Percentiles rank a stretch among this genome's conserved stretches.
phyloP scores from a whole-genome alignment of 495 filamentous ascomycete genomes.

The Penicillium tannophilum region DNA sequence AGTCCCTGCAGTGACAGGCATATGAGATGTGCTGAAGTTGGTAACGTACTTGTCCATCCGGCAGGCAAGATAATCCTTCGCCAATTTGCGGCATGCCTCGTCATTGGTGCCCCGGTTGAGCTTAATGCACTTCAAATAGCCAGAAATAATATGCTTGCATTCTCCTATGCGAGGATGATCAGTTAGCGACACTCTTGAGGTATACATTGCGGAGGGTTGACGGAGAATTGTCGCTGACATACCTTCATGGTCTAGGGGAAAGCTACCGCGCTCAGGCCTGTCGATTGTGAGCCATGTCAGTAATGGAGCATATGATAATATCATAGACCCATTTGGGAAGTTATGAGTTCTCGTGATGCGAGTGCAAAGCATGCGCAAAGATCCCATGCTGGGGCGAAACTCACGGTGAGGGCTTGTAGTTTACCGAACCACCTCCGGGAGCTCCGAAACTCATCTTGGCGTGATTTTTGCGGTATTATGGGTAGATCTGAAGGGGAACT shows the following conservation, averaged over 20 bases:
- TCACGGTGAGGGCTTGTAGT: slow-evolving; percentile 76
- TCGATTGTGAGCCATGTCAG: neutral
- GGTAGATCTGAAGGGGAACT: neutral
- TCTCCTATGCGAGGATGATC: slow-evolving; percentile 62
- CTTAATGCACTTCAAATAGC: slow-evolving; percentile 84
- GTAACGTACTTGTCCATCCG: slow-evolving; percentile 85
- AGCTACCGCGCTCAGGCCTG: slow-evolving; percentile 92
- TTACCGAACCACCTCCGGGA: slow-evolving; percentile 70
- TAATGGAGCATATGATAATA: neutral
- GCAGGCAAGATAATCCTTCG: slow-evolving; percentile 85
- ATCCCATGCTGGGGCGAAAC: slow-evolving; percentile 30
- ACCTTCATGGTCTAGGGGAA: slow-evolving; percentile 96
- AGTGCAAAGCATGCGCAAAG: neutral
- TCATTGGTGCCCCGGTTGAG: slow-evolving; percentile 80
- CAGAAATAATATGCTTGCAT: slow-evolving; percentile 83
- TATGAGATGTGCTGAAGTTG: neutral
- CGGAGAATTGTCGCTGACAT: slow-evolving; percentile 7
- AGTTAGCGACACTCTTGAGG: neutral
- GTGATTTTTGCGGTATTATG: neutral
- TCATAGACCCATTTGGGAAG: neutral
- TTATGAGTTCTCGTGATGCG: neutral
- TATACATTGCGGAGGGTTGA: neutral
- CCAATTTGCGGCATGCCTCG: slow-evolving; percentile 76
- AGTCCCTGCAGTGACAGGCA: neutral
- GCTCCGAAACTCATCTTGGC: slow-evolving; percentile 67